Conservation (phyloP, 192 early-diverging fungal genomes). For the Rhizophagus prolifer region DNA sequence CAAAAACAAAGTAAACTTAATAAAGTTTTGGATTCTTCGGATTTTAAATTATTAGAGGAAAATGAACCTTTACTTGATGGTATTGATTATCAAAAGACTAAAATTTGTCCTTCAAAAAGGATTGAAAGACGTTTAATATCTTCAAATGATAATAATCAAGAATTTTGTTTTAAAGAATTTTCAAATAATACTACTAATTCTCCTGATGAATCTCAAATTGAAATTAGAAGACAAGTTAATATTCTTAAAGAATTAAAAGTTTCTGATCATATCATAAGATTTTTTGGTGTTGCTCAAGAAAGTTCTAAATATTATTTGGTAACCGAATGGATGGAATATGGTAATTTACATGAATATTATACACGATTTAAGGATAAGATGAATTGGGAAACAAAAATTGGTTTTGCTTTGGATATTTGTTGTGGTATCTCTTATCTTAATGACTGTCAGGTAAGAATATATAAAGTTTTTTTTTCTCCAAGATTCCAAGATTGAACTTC, state of each 20-base stretch:
- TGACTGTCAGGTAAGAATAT: not conserved
- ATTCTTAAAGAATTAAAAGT: slow-evolving; percentile 21
- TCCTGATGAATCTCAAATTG: not conserved
- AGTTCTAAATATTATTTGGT: slow-evolving; percentile 39
- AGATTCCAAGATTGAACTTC: too few relatives aligned
- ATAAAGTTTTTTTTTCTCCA: not conserved
- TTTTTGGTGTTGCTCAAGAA: slow-evolving; percentile 13
- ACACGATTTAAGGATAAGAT: slow-evolving; percentile 14
- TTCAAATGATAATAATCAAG: too few relatives aligned
- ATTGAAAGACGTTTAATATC: too few relatives aligned
- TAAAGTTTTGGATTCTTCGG: not conserved
- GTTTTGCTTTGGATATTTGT: slow-evolving; percentile 39
- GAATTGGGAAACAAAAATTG: slow-evolving; percentile 29
- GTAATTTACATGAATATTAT: slow-evolving; percentile 43
- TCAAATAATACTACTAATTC: too few relatives aligned
- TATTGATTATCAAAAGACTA: too few relatives aligned
- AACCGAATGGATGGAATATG: slow-evolving; percentile 36
- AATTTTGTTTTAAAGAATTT: too few relatives aligned
- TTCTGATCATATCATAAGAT: not conserved
- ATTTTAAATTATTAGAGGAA: not conserved
- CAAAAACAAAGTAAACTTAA: not conserved
- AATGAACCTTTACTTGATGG: too few relatives aligned
- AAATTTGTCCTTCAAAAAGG: too few relatives aligned
- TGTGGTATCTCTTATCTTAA: slow-evolving; percentile 41
- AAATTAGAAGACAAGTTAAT: not conserved